Evolutionary conservation across 805 yeast genomes (phyloP).

Genomic region (Candida maesae): DNA sequence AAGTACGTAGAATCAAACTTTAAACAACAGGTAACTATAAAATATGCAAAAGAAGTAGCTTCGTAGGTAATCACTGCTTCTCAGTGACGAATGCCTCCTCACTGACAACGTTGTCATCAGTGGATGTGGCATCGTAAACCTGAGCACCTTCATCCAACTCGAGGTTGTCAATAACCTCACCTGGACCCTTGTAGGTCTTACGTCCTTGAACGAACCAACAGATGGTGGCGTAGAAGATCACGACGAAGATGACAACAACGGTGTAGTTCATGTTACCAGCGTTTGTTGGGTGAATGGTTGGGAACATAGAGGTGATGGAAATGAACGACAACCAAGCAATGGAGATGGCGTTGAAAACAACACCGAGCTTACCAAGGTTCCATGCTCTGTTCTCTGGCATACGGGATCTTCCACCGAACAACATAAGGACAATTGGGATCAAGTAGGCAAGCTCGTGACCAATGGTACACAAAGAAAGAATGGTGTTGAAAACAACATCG

Average conservation of each 20-base stretch:
- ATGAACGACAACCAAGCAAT: conserved; percentile 23
- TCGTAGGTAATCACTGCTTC: neutral
- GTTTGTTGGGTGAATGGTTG: conserved; percentile 24
- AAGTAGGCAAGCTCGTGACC: conserved; percentile 32
- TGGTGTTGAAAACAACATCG: conserved; percentile 32
- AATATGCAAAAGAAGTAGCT: too few relatives aligned
- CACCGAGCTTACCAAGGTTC: conserved; percentile 25
- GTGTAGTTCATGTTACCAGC: conserved; percentile 29
- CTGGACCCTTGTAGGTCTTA: conserved; percentile 27
- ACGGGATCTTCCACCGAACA: conserved; percentile 24
- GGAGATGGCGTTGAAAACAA: conserved; percentile 19
- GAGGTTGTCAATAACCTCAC: conserved; percentile 18
- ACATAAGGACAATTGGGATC: conserved; percentile 29
- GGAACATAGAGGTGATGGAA: conserved; percentile 26
- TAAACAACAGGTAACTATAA: too few relatives aligned
- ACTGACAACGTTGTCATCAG: conserved; percentile 2
- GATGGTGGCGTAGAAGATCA: conserved; percentile 22
- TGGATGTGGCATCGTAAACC: conserved; percentile 10
- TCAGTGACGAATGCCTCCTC: neutral
- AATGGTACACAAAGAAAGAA: conserved; percentile 30
- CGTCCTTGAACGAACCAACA: conserved; percentile 26
- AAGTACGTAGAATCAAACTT: too few relatives aligned
- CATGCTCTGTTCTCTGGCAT: conserved; percentile 24
- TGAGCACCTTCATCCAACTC: conserved; percentile 5
- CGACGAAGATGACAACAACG: conserved; percentile 25